Evolutionary conservation across 164 flowering plant species (phyloP), one percentile per base, ranked within the genome.

Genomic region (Nymphaea colorata): DNA sequence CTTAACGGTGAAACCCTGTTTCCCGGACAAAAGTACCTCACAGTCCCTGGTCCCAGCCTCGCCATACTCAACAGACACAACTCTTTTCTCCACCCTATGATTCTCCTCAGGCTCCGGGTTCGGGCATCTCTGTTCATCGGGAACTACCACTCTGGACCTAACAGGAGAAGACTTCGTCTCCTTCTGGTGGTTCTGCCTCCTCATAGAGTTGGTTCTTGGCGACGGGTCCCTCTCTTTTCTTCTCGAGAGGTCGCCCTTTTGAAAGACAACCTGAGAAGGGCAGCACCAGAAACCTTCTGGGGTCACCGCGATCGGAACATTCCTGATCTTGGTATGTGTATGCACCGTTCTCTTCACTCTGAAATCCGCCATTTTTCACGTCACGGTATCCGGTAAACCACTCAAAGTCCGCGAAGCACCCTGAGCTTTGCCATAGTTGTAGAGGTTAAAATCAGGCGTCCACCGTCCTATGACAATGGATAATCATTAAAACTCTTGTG

Each of bases 271-370:
- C 45, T 95, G 98, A 47, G 98, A 84, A 8, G 99, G 98, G 69
- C 99, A 95, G 71, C 99, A 95, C 99, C 98, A 95, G 68, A 95
- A 95, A 45, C 99, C 99, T 76, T 95, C 99, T 43, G 98, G 98
- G 12, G 99, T 95, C 41, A 95, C 98, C 59, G 99, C 99, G 73
- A 95, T 90, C 18, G 99, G 99, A 43, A 90, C 99, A 74, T 83
- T 95, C 73, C 83, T 80, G 62, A 91, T 87, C 78, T 86, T 90
- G 63, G 91, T 77, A 64, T 87, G 90, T 16, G 88, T 88, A 67
- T 86, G 86, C 67, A 81, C 91, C 61, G 86, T 84, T 68, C 78
- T 87, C 71, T 83, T 64, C 68, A 88, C 72, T 73, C 84, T 85
- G 74, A 84, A 78, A 75, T 90, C 96, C 68, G 89, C 89, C 97